phyloP scores from a whole-genome alignment of 192 early-diverging fungal species.

The Entophlyctis helioformis region DNA sequence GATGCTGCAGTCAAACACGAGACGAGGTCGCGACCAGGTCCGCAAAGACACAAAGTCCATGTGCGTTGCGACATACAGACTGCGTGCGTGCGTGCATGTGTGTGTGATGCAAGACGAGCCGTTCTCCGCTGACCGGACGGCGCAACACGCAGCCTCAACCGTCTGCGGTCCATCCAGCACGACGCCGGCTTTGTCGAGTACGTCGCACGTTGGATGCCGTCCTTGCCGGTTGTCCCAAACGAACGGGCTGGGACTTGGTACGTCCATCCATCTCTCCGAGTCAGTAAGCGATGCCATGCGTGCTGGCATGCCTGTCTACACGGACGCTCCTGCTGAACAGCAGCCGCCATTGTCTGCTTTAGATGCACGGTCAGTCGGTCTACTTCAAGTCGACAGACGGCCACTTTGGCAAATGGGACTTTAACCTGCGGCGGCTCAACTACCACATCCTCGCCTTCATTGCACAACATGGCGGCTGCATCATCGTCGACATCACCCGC shows the following conservation, averaged over 20 bases:
- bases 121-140: no score
- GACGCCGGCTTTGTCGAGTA: slow-evolving; percentile 62
- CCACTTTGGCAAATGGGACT: slow-evolving; percentile 73
- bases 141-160: slow-evolving; percentile 60
- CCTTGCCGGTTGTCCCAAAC: slow-evolving; percentile 59
- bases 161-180: slow-evolving; percentile 62
- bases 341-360: background rate
- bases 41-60: no score
- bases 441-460: slow-evolving; percentile 56
- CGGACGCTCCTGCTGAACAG: slow-evolving; percentile 4
- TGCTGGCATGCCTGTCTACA: background rate
- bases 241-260: slow-evolving; percentile 87
- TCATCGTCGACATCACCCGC: slow-evolving; percentile 82
- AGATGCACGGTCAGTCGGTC: slow-evolving; percentile 38
- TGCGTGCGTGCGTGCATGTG: no score
- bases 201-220: slow-evolving; percentile 38
- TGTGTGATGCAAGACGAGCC: no score
- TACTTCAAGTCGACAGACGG: slow-evolving; percentile 96
- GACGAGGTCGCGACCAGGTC: no score
- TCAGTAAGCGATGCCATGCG: background rate
- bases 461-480: slow-evolving; percentile 39
- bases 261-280: slow-evolving; percentile 32
- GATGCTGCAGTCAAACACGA: no score
- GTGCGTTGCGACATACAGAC: no score
- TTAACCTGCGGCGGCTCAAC: slow-evolving; percentile 71